Conservation (phyloP, 306 rosid species). For the Sicyos edulis region DNA sequence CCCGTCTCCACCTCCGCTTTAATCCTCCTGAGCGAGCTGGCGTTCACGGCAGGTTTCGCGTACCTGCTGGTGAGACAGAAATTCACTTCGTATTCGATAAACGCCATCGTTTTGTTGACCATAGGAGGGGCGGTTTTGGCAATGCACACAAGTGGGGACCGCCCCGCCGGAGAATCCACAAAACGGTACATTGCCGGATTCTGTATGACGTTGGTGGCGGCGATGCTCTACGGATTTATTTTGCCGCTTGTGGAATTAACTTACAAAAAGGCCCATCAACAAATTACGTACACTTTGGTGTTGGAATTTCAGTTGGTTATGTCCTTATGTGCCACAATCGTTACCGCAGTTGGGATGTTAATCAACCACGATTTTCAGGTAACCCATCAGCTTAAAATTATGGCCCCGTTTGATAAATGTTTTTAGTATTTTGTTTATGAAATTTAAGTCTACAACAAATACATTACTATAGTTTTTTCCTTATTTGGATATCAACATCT, state of each 20-base stretch:
- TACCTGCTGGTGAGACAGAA: constrained; percentile 47
- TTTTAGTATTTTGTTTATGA: too few species aligned
- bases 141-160: constrained; percentile 50
- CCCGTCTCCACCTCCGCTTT: constrained; percentile 62
- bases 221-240: constrained; percentile 62
- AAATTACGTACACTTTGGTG: constrained; percentile 52
- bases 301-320: constrained; percentile 74
- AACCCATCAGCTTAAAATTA: too few species aligned
- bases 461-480: too few species aligned
- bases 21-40: constrained; percentile 52
- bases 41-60: constrained; percentile 57
- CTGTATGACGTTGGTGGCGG: constrained; percentile 54
- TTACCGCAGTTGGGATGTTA: constrained; percentile 75
- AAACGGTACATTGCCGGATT: constrained; percentile 51
- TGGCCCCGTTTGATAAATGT: too few species aligned
- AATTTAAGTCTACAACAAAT: too few species aligned
- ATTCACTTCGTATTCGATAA: constrained; percentile 54
- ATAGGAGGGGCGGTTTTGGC: constrained; percentile 62
- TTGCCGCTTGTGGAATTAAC: constrained; percentile 68
- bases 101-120: constrained; percentile 53
- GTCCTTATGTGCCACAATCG: constrained; percentile 55
- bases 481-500: too few species aligned
- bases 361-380: constrained; percentile 77
- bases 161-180: constrained; percentile 52
- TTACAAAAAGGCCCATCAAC: constrained; percentile 49